A percentile compares a stretch with the other conserved stretches of the same genome.
These are phyloP conservation scores for Kwoniella sp. DNA, from an alignment of 768 basidiomycete species.

Conservation along the genomic window DNA sequence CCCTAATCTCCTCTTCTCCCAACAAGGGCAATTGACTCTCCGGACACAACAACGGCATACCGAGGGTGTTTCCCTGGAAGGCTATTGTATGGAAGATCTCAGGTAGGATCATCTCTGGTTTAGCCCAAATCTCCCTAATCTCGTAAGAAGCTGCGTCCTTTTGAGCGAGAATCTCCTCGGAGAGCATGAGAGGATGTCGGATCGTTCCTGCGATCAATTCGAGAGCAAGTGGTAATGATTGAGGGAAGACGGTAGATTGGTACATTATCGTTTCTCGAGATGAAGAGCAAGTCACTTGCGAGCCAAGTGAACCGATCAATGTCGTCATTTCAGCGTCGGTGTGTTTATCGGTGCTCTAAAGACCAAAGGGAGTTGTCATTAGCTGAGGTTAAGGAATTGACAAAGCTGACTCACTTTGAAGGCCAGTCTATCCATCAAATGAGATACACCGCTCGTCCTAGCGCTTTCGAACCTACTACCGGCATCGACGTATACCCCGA, in stretches of 20 bases:
- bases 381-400: not conserved
- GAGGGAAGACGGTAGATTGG: conserved; percentile 90
- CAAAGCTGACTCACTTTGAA: conserved; percentile 74
- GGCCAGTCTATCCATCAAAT: conserved; percentile 92
- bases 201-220: conserved; percentile 90
- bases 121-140: conserved; percentile 77
- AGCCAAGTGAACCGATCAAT: conserved; percentile 80
- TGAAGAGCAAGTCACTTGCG: conserved; percentile 87
- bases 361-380: not conserved
- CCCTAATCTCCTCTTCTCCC: conserved; percentile 64
- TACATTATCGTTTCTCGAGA: conserved; percentile 96
- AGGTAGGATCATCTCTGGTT: conserved; percentile 91
- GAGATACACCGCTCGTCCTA: conserved; percentile 74
- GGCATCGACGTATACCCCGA: conserved; percentile 91
- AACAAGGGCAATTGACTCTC: conserved; percentile 75
- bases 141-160: conserved; percentile 88
- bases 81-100: conserved; percentile 87
- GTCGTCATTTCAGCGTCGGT: conserved; percentile 75
- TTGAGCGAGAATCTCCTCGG: conserved; percentile 79
- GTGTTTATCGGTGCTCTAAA: conserved; percentile 72
- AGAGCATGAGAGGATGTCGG: conserved; percentile 70
- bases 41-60: conserved; percentile 88
- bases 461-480: conserved; percentile 84
- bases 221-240: conserved; percentile 76
- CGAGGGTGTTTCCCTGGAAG: conserved; percentile 73